phyloP scores from a whole-genome alignment of 352 stramenopile genomes.

The Pythium aquatile region DNA sequence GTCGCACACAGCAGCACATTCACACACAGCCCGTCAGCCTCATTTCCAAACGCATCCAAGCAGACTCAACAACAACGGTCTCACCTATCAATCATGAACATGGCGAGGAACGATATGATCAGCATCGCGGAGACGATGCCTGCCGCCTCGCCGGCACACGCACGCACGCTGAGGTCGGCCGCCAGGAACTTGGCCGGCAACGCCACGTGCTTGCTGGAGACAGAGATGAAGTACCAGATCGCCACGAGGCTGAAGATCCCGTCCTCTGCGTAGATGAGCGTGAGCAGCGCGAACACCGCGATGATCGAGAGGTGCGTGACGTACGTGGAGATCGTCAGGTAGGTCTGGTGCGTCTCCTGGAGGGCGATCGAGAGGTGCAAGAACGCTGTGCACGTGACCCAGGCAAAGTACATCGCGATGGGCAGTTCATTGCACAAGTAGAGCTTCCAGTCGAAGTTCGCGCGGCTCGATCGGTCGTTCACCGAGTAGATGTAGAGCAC shows the following conservation, averaged over 20 bases:
- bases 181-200: conserved; percentile 42
- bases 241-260: conserved; percentile 53
- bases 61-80: conserved; percentile 22
- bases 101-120: conserved; percentile 47
- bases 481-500: conserved; percentile 81
- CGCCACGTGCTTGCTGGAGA: conserved; percentile 54
- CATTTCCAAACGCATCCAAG: conserved; percentile 12
- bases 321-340: conserved; percentile 57
- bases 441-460: conserved; percentile 54
- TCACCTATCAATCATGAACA: conserved; percentile 65
- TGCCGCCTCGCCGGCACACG: conserved; percentile 59
- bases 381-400: conserved; percentile 69
- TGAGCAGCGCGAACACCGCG: conserved; percentile 58
- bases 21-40: conserved; percentile 14
- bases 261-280: conserved; percentile 62
- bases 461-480: conserved; percentile 59
- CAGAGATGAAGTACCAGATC: conserved; percentile 70
- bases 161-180: conserved; percentile 55
- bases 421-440: conserved; percentile 77
- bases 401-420: conserved; percentile 77
- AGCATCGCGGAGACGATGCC: conserved; percentile 57
- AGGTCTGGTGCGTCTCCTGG: conserved; percentile 51
- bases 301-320: conserved; percentile 60
- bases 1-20: conserved; percentile 15
- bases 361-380: conserved; percentile 67